These are phyloP conservation scores for Giardia muris DNA, from an alignment of 208 protist species.

Conservation along the genomic window DNA sequence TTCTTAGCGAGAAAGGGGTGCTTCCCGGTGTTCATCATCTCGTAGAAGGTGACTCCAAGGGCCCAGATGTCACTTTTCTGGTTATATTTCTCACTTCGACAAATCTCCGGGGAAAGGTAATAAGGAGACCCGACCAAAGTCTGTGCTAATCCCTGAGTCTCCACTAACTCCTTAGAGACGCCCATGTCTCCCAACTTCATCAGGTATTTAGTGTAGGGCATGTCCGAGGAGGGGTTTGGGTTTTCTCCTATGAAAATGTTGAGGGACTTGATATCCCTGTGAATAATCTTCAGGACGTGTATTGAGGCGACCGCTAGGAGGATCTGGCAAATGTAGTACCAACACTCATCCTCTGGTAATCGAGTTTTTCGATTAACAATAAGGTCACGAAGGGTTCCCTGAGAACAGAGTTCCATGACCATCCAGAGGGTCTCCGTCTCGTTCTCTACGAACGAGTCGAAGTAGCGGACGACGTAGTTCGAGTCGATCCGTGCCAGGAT, in stretches of 20 bases:
- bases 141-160: slow-evolving; percentile 23
- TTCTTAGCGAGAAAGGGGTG: slow-evolving; percentile 25
- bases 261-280: slow-evolving; percentile 5
- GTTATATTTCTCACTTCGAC: slow-evolving; percentile 72
- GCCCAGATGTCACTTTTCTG: slow-evolving; percentile 61
- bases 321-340: slow-evolving; percentile 3
- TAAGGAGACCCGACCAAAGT: slow-evolving; percentile 78
- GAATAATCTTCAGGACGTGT: background rate
- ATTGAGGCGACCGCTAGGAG: background rate
- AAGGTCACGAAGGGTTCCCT: background rate
- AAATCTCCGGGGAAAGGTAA: slow-evolving; percentile 78
- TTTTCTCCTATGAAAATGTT: slow-evolving; percentile 13
- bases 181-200: slow-evolving; percentile 35
- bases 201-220: background rate
- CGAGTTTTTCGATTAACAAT: background rate
- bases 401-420: background rate
- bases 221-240: background rate
- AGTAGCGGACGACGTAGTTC: slow-evolving; percentile 1
- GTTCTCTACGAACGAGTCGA: slow-evolving; percentile 17
- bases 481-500: background rate
- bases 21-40: slow-evolving; percentile 28
- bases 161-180: slow-evolving; percentile 37
- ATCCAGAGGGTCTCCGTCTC: slow-evolving; percentile 18
- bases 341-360: background rate
- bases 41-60: slow-evolving; percentile 30